Evolutionary conservation across 306 rosid genomes (phyloP).

Genomic region (Cucumis cinereus): DNA sequence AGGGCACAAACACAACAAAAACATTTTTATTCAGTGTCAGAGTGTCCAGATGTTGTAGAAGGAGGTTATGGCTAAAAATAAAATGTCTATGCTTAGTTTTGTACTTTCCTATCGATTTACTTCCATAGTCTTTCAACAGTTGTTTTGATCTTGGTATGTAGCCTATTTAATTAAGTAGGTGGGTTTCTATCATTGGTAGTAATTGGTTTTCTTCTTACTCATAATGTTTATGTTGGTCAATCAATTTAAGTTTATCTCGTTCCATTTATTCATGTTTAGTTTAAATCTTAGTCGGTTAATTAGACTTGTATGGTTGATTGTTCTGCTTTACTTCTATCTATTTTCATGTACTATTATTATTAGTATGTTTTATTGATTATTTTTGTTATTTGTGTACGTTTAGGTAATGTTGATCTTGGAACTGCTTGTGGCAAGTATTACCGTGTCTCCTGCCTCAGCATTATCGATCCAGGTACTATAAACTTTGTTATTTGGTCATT

Average conservation of each 20-base stretch:
- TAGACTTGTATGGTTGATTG: background rate
- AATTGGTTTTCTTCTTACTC: background rate
- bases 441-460: conserved; percentile 39
- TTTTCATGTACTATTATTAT: background rate
- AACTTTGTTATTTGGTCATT: background rate
- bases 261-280: background rate
- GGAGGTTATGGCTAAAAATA: too few species aligned
- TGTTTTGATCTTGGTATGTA: background rate
- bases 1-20: too few species aligned
- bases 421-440: conserved; percentile 42
- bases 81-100: background rate
- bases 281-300: background rate
- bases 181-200: background rate
- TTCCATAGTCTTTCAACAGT: background rate
- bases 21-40: too few species aligned
- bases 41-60: too few species aligned
- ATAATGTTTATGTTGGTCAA: background rate
- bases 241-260: background rate
- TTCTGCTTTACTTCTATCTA: background rate
- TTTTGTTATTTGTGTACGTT: background rate
- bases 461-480: conserved; percentile 25
- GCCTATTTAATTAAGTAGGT: background rate
- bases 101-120: background rate
- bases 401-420: conserved; percentile 39
- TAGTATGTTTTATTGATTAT: background rate